phyloP scores from a whole-genome alignment of 2,329 filamentous ascomycete genomes.

The Grosmannia serpens region DNA sequence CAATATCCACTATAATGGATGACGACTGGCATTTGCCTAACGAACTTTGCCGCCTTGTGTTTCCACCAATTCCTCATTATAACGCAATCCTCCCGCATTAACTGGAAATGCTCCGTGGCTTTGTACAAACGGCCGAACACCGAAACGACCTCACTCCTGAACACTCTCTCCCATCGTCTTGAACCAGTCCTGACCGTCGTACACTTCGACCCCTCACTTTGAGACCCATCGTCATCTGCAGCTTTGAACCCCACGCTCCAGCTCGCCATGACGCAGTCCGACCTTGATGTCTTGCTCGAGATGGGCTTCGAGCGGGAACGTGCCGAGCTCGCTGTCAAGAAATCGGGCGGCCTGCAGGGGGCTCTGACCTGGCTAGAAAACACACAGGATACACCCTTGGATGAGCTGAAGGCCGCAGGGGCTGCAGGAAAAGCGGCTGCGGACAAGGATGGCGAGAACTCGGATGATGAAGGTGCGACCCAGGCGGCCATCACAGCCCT shows the following conservation, averaged over 20 bases:
- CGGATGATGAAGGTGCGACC: constrained; percentile 30
- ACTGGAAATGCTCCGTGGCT: neutral
- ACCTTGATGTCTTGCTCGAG: constrained; percentile 50
- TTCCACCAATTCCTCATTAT: neutral
- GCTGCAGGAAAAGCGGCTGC: constrained; percentile 18
- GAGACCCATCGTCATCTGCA: neutral
- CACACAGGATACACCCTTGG: constrained; percentile 77
- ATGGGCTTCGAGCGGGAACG: constrained; percentile 78
- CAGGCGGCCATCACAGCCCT: constrained; percentile 48
- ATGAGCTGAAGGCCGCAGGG: constrained; percentile 52
- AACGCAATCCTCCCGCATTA: neutral
- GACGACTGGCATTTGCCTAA: neutral
- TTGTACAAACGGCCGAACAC: neutral
- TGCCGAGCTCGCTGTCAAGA: constrained; percentile 74
- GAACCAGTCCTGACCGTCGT: neutral
- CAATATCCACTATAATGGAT: neutral
- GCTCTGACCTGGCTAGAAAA: constrained; percentile 92
- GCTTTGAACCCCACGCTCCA: neutral
- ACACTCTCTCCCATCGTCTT: neutral
- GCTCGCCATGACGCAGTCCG: constrained; percentile 42
- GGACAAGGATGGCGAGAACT: constrained; percentile 16
- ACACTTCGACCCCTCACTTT: neutral
- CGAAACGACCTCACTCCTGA: neutral
- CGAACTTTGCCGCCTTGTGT: neutral
- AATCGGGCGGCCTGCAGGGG: constrained; percentile 67